Percentiles rank a stretch among this genome's conserved stretches.
Evolutionary conservation across 192 early-diverging fungal species (phyloP).

Genomic region (Mortierella claussenii): DNA sequence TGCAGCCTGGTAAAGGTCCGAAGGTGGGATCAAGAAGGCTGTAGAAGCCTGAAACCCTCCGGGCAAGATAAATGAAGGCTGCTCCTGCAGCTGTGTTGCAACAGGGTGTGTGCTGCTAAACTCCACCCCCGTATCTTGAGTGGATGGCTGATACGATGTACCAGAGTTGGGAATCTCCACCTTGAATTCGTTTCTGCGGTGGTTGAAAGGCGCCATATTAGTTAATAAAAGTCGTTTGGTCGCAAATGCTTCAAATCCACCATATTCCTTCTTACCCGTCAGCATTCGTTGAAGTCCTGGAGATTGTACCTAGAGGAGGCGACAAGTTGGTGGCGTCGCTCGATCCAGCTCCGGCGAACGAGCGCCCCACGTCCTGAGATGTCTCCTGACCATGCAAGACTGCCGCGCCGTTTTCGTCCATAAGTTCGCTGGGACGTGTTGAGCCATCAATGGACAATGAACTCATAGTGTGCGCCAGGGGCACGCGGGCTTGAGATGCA

Average conservation of each 20-base stretch:
- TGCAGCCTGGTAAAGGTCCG: slow-evolving; percentile 4
- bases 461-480: too few species aligned
- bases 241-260: not conserved
- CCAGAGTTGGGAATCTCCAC: slow-evolving; percentile 42
- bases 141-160: slow-evolving; percentile 20
- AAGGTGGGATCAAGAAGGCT: slow-evolving; percentile 18
- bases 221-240: not conserved
- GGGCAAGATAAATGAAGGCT: slow-evolving; percentile 7
- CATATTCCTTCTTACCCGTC: not conserved
- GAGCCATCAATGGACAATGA: slow-evolving; percentile 18
- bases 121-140: slow-evolving; percentile 13
- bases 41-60: slow-evolving; percentile 6
- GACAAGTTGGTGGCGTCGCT: too few species aligned
- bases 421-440: slow-evolving; percentile 25
- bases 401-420: slow-evolving; percentile 11
- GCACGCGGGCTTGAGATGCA: too few species aligned
- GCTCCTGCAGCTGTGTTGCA: slow-evolving; percentile 8
- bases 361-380: slow-evolving; percentile 6
- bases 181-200: slow-evolving; percentile 11
- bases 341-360: too few species aligned
- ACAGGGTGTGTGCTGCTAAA: slow-evolving; percentile 3
- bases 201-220: not conserved
- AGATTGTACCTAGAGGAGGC: too few species aligned
- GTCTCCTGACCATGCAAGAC: not conserved
- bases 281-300: too few species aligned